phyloP scores from a whole-genome alignment of 306 rosid genomes.

The Lathyrus sativus region DNA sequence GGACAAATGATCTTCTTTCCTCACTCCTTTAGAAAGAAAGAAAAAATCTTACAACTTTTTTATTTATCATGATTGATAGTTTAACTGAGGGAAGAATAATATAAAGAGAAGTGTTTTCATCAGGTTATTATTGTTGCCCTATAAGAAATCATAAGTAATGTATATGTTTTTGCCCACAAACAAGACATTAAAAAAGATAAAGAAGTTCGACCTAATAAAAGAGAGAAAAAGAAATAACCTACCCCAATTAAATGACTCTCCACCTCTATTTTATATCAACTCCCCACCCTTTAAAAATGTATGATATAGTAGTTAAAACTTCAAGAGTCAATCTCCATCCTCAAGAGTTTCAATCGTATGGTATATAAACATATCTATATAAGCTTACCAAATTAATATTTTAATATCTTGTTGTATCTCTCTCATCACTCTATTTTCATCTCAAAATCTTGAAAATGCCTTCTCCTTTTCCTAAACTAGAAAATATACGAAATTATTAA shows the following conservation, averaged over 20 bases:
- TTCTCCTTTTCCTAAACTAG: not conserved
- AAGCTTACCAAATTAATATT: not conserved
- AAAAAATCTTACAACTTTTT: too few species aligned
- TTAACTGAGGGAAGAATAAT: too few species aligned
- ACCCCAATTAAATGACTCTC: conserved; percentile 19
- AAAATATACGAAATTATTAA: not conserved
- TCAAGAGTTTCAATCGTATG: conserved; percentile 17
- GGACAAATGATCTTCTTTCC: too few species aligned
- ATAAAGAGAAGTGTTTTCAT: not conserved
- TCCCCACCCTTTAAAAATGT: not conserved
- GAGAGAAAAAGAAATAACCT: conserved; percentile 15
- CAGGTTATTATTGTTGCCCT: not conserved
- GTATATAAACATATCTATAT: not conserved
- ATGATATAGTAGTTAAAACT: conserved; percentile 17
- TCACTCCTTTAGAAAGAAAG: too few species aligned
- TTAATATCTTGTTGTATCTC: not conserved
- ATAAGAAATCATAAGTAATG: not conserved
- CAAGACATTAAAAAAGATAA: not conserved
- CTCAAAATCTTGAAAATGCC: not conserved
- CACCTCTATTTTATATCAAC: conserved; percentile 24
- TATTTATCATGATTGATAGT: too few species aligned
- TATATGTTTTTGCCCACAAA: not conserved
- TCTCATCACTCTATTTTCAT: not conserved
- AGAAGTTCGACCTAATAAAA: not conserved
- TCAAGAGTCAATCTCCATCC: conserved; percentile 29